Base-by-base conservation (phyloP, 176 grass and related monocot species). In the Bonia amplexicaulis region DNA sequence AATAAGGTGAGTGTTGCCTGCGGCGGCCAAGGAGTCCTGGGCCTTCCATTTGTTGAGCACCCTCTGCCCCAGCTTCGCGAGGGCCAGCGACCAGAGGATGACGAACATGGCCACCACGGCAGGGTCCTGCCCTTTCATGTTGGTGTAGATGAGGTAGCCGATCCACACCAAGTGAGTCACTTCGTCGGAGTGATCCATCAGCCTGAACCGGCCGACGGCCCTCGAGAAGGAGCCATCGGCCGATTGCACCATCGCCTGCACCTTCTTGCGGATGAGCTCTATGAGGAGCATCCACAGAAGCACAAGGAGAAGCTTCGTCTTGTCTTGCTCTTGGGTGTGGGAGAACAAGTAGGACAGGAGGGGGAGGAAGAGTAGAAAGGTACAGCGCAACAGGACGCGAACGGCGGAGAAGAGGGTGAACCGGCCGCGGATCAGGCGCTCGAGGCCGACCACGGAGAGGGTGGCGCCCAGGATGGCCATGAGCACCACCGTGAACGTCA, bases 131-230 rank as follows among this genome's bases (percentile, higher is more conserved):
- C 17, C 16, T 19, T 20, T 54, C 17, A 23, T 31, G 76, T 86
- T 61, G 1, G 40, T 17, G 84, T 63, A 79, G 53, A 86, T 59
- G 8, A 79, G 66, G 53, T 79, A 86, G 16, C 75, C 84, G 4
- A 39, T 52, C 84, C 75, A 80, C 6, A 39, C 4, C 25, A 86
- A 8, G 0, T n/a, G 66, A 12, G 35, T 31, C 0, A 3, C 12
- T 27, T 86, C 74, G 6, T 80, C 76, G 3, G 31, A 19, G 54
- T 77, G 13, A 6, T 52, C 66, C 65, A 48, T 61, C 2, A 51
- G 16, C 4, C 17, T 46, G 42, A 79, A 72, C 25, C 76, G 17
- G 19, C 76, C 47, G 4, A 15, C 3, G 76, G 9, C 27, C 75
- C 76, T 67, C 1, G 66, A 44, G 66, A 69, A 78, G 0, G 66